Percentiles rank a stretch among this genome's conserved stretches.
Conservation (phyloP, 345 rosid species). For the Eutrema heterophyllum region DNA sequence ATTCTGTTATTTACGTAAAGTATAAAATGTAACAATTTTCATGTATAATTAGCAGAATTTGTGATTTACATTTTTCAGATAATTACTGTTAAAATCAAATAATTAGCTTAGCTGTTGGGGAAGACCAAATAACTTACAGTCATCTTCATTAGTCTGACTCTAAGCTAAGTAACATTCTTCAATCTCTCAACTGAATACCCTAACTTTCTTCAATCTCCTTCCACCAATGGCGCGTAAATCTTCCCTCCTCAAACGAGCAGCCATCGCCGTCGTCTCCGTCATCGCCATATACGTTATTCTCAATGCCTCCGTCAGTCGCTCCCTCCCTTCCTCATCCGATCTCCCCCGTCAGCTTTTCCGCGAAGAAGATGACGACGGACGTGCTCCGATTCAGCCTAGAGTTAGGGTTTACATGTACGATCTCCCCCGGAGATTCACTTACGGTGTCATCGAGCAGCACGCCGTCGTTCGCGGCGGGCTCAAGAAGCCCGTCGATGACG, state of each 20-base stretch:
- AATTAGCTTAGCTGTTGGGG: not conserved
- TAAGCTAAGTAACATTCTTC: not conserved
- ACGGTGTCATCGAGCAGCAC: conserved; percentile 75
- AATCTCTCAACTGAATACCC: conserved; percentile 21
- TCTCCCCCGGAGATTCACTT: conserved; percentile 72
- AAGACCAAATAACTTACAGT: not conserved
- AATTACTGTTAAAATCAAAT: not conserved
- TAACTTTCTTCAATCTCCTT: not conserved
- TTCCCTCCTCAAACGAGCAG: conserved; percentile 56
- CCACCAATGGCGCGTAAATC: conserved; percentile 76
- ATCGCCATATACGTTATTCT: conserved; percentile 59
- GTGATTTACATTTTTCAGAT: not conserved
- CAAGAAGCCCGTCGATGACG: conserved; percentile 33
- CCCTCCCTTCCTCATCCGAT: conserved; percentile 35
- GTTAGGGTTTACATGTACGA: conserved; percentile 73
- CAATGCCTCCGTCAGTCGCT: conserved; percentile 53
- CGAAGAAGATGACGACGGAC: conserved; percentile 3
- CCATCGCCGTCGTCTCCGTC: conserved; percentile 40
- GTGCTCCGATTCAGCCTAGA: conserved; percentile 19
- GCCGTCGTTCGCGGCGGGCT: conserved; percentile 63
- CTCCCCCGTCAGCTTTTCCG: conserved; percentile 25
- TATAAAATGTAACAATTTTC: not conserved
- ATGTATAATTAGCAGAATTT: not conserved
- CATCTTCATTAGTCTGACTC: not conserved
- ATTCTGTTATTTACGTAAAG: not conserved